These are phyloP conservation scores for Solanum chiquidenum DNA, from an alignment of 257 asterid genomes.

Conservation along the genomic window DNA sequence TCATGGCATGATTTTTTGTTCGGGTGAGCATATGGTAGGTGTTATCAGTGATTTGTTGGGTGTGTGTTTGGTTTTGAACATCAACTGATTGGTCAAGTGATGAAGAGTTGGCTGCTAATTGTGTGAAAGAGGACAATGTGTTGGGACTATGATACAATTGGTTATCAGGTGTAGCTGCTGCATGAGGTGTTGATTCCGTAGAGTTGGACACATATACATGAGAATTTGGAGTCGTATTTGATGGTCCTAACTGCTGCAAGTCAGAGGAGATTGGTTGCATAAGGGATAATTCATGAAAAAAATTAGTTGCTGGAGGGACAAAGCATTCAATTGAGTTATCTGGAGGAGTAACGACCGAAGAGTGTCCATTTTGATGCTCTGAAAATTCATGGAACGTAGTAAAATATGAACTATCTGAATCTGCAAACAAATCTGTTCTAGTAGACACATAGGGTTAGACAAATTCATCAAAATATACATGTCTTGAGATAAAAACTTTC, in stretches of 20 bases:
- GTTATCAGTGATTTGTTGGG: neutral
- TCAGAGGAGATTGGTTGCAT: neutral
- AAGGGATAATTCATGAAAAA: neutral
- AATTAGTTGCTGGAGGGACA: neutral
- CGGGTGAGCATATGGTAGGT: neutral
- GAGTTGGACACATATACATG: neutral
- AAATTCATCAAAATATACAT: too few relatives aligned
- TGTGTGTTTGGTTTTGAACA: neutral
- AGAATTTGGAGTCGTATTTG: too few relatives aligned
- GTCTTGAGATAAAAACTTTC: too few relatives aligned
- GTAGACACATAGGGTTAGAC: too few relatives aligned
- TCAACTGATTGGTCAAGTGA: neutral
- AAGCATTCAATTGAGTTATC: neutral
- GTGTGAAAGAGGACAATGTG: neutral
- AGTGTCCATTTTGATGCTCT: too few relatives aligned
- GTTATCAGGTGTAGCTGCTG: neutral
- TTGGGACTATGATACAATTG: neutral
- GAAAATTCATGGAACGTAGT: too few relatives aligned
- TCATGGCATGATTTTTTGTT: neutral
- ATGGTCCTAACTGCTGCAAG: neutral
- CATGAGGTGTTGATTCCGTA: neutral
- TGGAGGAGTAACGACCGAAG: neutral
- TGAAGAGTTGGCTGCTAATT: neutral
- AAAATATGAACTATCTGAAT: too few relatives aligned
- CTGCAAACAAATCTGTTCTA: too few relatives aligned